Percentiles rank a stretch among this genome's conserved stretches.
Evolutionary conservation across 345 rosid genomes (phyloP).

Genomic region (Eucalyptus cladocalyx): DNA sequence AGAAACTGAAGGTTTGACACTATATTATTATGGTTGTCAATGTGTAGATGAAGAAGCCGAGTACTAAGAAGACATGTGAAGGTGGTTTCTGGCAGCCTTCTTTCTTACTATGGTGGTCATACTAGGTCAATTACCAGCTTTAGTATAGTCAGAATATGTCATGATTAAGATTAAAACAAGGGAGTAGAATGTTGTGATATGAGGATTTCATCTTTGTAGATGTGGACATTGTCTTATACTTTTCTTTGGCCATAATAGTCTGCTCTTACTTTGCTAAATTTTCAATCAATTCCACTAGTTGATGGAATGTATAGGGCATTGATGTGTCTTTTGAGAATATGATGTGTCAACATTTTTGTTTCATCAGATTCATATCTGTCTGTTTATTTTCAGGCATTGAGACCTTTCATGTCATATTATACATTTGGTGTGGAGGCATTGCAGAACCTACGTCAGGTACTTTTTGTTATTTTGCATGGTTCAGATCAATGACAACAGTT

Average conservation of each 20-base stretch:
- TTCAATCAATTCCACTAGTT: background rate
- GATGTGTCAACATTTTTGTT: background rate
- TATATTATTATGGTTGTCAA: background rate
- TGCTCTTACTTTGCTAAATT: background rate
- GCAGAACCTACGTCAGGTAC: slow-evolving; percentile 51
- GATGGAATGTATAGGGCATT: background rate
- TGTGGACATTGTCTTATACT: background rate
- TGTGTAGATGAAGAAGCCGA: background rate
- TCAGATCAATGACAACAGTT: background rate
- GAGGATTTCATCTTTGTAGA: background rate
- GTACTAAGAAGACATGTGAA: background rate
- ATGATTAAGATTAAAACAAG: background rate
- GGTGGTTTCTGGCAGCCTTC: background rate
- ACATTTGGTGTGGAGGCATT: slow-evolving; percentile 42
- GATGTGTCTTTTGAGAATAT: background rate
- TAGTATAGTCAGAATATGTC: background rate
- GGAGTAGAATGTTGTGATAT: background rate
- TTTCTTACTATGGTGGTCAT: background rate
- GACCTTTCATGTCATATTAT: slow-evolving; percentile 68
- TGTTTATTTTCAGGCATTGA: slow-evolving; percentile 33
- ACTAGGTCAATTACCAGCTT: background rate
- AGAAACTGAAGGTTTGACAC: background rate
- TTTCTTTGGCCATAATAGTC: background rate
- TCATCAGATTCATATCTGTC: background rate
- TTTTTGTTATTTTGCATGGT: background rate